Conservation (phyloP, 2,329 filamentous ascomycete species). For the Calonectria hongkongensis region DNA sequence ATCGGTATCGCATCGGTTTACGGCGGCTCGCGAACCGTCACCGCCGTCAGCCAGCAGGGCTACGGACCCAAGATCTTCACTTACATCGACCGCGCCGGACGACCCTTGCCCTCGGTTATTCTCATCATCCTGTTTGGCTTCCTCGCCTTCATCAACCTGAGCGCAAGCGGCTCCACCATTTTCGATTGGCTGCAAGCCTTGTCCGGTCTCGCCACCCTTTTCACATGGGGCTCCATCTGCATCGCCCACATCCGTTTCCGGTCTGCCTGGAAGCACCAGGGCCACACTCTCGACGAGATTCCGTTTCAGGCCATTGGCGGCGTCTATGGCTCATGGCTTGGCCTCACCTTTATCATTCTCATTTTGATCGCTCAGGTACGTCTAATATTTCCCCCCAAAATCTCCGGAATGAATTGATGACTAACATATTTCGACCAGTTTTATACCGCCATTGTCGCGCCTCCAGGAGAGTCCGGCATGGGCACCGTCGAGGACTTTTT, state of each 20-base stretch:
- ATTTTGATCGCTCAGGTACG: slow-evolving; percentile 68
- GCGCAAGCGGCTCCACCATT: slow-evolving; percentile 67
- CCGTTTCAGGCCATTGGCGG: slow-evolving; percentile 74
- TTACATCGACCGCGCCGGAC: slow-evolving; percentile 71
- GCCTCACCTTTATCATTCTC: slow-evolving; percentile 72
- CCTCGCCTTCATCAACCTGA: slow-evolving; percentile 67
- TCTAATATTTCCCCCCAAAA: not conserved
- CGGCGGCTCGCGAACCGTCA: slow-evolving; percentile 71
- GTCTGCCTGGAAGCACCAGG: slow-evolving; percentile 73
- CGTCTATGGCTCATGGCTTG: slow-evolving; percentile 76
- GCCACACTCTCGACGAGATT: slow-evolving; percentile 76
- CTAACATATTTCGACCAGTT: slow-evolving; percentile 48
- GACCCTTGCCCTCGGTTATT: slow-evolving; percentile 66
- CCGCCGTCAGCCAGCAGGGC: slow-evolving; percentile 71
- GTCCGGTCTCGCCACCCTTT: slow-evolving; percentile 76
- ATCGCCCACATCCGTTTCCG: slow-evolving; percentile 78
- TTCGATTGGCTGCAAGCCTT: slow-evolving; percentile 79
- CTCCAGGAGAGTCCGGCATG: slow-evolving; percentile 54
- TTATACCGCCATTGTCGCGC: slow-evolving; percentile 66
- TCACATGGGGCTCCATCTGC: slow-evolving; percentile 79
- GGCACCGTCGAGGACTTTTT: slow-evolving; percentile 70
- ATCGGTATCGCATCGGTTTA: slow-evolving; percentile 72
- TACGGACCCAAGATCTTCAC: slow-evolving; percentile 71
- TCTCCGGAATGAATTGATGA: not conserved
- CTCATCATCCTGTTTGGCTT: slow-evolving; percentile 65